These are phyloP conservation scores for Conticribra weissflogii DNA, from an alignment of 108 stramenopile species.

Conservation along the genomic window DNA sequence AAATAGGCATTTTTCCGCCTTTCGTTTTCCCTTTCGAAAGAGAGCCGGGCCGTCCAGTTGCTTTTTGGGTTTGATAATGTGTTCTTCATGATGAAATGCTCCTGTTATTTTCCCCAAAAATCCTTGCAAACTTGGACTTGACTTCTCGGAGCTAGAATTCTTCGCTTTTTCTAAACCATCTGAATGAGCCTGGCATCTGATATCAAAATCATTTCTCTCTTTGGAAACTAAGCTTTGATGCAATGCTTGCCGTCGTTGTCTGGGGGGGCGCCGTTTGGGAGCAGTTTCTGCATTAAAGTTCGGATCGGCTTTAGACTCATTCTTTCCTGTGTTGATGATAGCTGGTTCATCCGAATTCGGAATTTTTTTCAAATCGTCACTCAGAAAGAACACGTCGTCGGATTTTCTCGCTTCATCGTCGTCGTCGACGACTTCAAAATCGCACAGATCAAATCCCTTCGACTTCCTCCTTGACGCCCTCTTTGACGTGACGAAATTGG, in stretches of 20 bases:
- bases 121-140: background rate
- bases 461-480: background rate
- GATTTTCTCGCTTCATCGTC: background rate
- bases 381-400: background rate
- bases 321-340: too few relatives aligned
- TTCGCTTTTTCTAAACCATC: background rate
- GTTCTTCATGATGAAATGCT: background rate
- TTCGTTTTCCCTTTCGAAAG: slow-evolving; percentile 19
- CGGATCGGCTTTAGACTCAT: too few relatives aligned
- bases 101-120: background rate
- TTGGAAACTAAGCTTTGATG: too few relatives aligned
- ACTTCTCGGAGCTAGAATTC: background rate
- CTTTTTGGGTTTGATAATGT: background rate
- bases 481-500: background rate
- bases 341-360: too few relatives aligned
- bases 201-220: too few relatives aligned
- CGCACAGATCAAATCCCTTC: background rate
- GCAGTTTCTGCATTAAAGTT: too few relatives aligned
- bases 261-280: too few relatives aligned
- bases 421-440: background rate
- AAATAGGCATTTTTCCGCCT: slow-evolving; percentile 15
- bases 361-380: background rate
- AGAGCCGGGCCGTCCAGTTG: background rate
- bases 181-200: background rate
- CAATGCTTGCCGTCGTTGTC: too few relatives aligned